Evolutionary conservation across 2,329 filamentous ascomycete genomes (phyloP), one percentile per base, ranked within the genome.

Genomic region (Pezizomycotina sp.): DNA sequence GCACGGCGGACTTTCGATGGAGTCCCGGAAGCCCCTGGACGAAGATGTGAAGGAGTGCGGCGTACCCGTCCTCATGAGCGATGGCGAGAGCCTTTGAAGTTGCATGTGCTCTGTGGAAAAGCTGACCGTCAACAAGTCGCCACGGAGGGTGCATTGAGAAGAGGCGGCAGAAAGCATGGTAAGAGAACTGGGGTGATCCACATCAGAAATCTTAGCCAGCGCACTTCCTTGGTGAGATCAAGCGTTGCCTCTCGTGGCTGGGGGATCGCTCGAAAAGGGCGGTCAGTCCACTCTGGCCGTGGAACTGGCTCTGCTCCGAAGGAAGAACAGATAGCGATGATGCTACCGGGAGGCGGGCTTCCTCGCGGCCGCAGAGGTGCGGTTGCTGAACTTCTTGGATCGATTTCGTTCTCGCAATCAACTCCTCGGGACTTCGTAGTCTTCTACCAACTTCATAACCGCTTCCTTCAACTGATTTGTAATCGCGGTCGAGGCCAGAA

Each of bases 61-160:
- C 64, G 57, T 80, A 79, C 19, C 78, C 71, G 52, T 82, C 66
- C 67, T 65, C 15, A 69, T 70, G 19, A 82, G 57, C 6, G 65
- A 74, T 5, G 68, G 61, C 10, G 68, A 74, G 37, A 78, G 57
- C 35, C 65, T 66, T 48, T 71, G 70, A 12, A 92, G 65, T 44
- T 82, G 76, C 42, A 79, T 72, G 18, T 0, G 81, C 83, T 53
- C 76, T 78, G 73, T 79, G 86, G 61, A 86, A 92, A 33, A 80
- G 66, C 49, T 91, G 80, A 1, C 81, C 77, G 19, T 76, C 76
- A 31, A 89, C 72, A 50, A 92, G 53, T 92, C 81, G 0, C 77
- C 78, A 43, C 78, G 71, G 15, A 77, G 72, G 48, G 79, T 73
- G 36, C 79, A 83, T 53, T 81, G 77, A 1, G 73, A 66, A 47